Percentiles rank a stretch among this genome's conserved stretches.
These are phyloP conservation scores for Antrodiella citrinella DNA, from an alignment of 768 basidiomycete species.

Conservation along the genomic window DNA sequence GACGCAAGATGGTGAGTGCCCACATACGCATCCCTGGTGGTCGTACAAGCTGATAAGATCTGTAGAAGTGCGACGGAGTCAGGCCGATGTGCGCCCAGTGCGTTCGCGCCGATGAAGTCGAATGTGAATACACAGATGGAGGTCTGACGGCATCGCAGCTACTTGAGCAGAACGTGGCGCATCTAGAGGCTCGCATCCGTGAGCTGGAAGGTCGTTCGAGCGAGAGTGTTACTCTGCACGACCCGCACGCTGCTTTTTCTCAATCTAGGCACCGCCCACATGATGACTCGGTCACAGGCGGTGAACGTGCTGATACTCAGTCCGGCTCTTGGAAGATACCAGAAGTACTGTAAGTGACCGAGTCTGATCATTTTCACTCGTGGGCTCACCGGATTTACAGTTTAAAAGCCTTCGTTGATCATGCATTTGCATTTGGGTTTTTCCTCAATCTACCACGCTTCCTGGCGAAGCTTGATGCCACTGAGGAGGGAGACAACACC, in stretches of 20 bases:
- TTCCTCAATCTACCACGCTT: conserved; percentile 50
- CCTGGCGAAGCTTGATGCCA: conserved; percentile 23
- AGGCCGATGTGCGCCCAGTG: conserved; percentile 64
- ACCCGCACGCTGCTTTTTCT: conserved; percentile 16
- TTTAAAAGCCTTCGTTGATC: neutral
- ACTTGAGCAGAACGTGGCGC: conserved; percentile 50
- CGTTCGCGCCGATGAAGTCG: conserved; percentile 45
- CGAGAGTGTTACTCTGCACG: conserved; percentile 16
- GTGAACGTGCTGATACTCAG: neutral
- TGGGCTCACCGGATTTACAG: too few species aligned
- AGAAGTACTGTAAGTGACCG: conserved; percentile 1
- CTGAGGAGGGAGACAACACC: conserved; percentile 4
- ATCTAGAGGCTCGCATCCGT: conserved; percentile 46
- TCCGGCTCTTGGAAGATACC: neutral
- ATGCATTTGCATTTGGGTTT: conserved; percentile 44
- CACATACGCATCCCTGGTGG: too few species aligned
- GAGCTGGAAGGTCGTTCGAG: conserved; percentile 16
- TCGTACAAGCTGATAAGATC: too few species aligned
- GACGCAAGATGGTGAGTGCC: conserved; percentile 39
- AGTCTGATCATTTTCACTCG: too few species aligned
- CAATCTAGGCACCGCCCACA: neutral
- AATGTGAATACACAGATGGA: conserved; percentile 67
- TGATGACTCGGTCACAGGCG: neutral
- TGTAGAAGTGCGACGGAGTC: conserved; percentile 58
- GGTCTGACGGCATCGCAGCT: conserved; percentile 51